Conservation (phyloP, 306 rosid species). For the Castanospermum australe region DNA sequence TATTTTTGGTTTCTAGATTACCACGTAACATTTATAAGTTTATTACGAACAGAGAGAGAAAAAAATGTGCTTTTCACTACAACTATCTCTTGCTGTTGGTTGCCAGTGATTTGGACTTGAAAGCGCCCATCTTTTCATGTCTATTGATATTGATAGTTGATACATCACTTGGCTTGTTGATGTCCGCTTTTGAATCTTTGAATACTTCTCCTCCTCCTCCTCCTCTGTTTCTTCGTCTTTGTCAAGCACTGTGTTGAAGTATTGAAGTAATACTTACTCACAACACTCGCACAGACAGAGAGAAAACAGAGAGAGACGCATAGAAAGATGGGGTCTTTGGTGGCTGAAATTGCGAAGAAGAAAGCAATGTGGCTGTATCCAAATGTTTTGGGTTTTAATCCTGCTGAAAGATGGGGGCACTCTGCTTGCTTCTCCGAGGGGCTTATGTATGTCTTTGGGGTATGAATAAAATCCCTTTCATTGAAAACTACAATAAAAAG, state of each 20-base stretch:
- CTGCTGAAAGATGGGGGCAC: slow-evolving; percentile 99
- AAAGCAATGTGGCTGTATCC: slow-evolving; percentile 99
- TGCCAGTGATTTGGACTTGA: slow-evolving; percentile 98
- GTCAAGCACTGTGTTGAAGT: slow-evolving; percentile 45
- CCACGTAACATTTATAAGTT: background rate
- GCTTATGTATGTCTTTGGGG: slow-evolving; percentile 86
- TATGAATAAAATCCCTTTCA: slow-evolving; percentile 36
- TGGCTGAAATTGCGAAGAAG: slow-evolving; percentile 55
- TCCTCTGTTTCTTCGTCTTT: slow-evolving; percentile 43
- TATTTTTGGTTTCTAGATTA: background rate
- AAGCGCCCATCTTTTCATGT: slow-evolving; percentile 99
- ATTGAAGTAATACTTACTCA: slow-evolving; percentile 26
- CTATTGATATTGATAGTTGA: slow-evolving; percentile 97
- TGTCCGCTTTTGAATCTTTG: slow-evolving; percentile 68
- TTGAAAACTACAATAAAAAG: background rate
- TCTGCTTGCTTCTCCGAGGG: slow-evolving; percentile 77
- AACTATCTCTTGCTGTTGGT: slow-evolving; percentile 76
- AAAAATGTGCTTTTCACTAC: slow-evolving; percentile 59
- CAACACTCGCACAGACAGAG: background rate
- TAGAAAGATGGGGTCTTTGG: slow-evolving; percentile 59
- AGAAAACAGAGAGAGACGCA: background rate
- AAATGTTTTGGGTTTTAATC: slow-evolving; percentile 70
- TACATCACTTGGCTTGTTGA: slow-evolving; percentile 78
- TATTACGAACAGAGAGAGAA: background rate
- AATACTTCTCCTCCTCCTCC: slow-evolving; percentile 24